Evolutionary conservation across 108 stramenopile species (phyloP), one percentile per base, ranked within the genome.

Genomic region (Skeletonema tropicum): DNA sequence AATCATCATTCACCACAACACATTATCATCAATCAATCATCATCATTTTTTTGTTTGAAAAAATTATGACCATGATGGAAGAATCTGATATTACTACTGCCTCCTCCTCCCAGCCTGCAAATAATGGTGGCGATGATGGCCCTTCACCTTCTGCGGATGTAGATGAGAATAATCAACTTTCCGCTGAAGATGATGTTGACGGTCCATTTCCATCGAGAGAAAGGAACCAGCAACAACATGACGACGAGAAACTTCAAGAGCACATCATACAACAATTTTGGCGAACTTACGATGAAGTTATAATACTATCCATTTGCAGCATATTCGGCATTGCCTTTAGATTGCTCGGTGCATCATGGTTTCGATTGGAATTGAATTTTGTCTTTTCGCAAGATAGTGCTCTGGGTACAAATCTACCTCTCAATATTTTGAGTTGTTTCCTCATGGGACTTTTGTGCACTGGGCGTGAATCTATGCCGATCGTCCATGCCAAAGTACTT

Each of bases 391-490:
- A 82, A 17, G 89, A 87, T 57, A 80, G 77, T 2, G 88, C 93
- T 6, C 80, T 94, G 5, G 89, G 90, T 74, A 88, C 87, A 38
- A 90, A 90, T 72, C 57, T 94, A 21, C 93, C 93, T 3, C 62
- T 94, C 39, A 94, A 94, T 65, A 89, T 85, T 68, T 71, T 91
- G 29, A 83, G 84, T 60, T 92, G 89, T 64, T 94, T 92, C 65
- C 35, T 94, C 30, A 68, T 94, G 84, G 93, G 93, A 10, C 71
- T 91, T 59, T 59, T 94, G 33, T 87, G 90, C 68, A 87, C 82
- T 73, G 93, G 93, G 26, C 77, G 77, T 38, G 78, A 79, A 17
- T 65, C 78, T 29, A 73, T 73, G 46, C 55, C 71, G 5, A 79
- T 79, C 49, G 71, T 79, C n/a, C 59, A 68, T 42, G 60, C 78